A percentile compares a stretch with the other conserved stretches of the same genome.
phyloP scores from a whole-genome alignment of 768 basidiomycete genomes.

The Pisolithus marmoratus region DNA sequence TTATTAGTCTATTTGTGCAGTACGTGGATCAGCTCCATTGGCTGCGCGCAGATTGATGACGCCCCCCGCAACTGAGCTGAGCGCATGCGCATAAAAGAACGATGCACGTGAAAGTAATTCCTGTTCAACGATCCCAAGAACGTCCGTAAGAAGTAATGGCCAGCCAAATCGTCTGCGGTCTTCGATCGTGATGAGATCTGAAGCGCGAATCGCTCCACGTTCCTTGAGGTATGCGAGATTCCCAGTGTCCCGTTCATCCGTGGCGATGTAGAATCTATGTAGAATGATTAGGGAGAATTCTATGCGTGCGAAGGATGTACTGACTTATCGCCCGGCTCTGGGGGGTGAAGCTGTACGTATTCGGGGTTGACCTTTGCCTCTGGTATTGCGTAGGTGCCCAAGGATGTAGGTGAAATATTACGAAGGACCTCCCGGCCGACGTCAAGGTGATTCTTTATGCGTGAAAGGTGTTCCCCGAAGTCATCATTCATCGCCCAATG shows the following conservation, averaged over 20 bases:
- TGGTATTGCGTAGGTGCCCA: slow-evolving; percentile 19
- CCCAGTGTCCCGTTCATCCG: slow-evolving; percentile 37
- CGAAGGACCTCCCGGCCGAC: slow-evolving; percentile 15
- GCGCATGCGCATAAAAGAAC: slow-evolving; percentile 39
- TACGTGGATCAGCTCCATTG: slow-evolving; percentile 34
- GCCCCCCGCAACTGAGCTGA: slow-evolving; percentile 39
- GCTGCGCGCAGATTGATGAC: slow-evolving; percentile 37
- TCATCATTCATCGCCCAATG: slow-evolving; percentile 33
- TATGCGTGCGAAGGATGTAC: neutral
- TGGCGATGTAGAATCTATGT: slow-evolving; percentile 31
- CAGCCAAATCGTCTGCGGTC: slow-evolving; percentile 39
- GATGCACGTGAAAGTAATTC: slow-evolving; percentile 30
- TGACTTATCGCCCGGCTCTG: slow-evolving; percentile 18
- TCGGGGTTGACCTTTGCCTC: slow-evolving; percentile 12
- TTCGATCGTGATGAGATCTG: slow-evolving; percentile 37
- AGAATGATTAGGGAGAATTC: slow-evolving; percentile 3
- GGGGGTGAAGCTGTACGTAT: slow-evolving; percentile 12
- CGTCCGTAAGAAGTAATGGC: slow-evolving; percentile 38
- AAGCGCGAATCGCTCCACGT: slow-evolving; percentile 33
- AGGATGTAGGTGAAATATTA: slow-evolving; percentile 12
- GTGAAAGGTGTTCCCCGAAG: slow-evolving; percentile 31
- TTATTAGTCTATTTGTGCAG: slow-evolving; percentile 30
- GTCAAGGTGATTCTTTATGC: slow-evolving; percentile 24
- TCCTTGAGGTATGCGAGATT: slow-evolving; percentile 29
- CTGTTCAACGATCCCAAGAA: slow-evolving; percentile 40